A percentile compares a stretch with the other conserved stretches of the same genome.
Conservation (phyloP, 345 rosid species). For the Melaleuca alternifolia region DNA sequence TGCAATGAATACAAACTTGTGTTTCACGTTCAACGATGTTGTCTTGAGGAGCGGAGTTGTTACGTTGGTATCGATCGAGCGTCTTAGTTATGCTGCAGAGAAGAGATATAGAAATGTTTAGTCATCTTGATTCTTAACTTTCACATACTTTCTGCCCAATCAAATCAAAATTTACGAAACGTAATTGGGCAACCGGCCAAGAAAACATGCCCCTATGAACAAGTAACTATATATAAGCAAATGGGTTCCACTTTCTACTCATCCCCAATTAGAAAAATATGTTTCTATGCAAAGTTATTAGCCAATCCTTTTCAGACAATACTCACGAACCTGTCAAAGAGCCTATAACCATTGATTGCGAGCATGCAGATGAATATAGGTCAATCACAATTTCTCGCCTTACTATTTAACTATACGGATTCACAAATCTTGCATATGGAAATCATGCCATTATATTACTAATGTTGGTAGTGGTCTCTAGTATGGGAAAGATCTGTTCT, state of each 20-base stretch:
- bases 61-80: conserved; percentile 62
- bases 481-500: neutral
- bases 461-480: neutral
- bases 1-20: conserved; percentile 28
- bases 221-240: neutral
- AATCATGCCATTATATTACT: neutral
- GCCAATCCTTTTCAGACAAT: neutral
- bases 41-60: conserved; percentile 48
- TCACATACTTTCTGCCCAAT: neutral
- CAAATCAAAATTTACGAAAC: neutral
- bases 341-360: neutral
- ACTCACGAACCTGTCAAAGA: neutral
- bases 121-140: neutral
- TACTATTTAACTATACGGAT: neutral
- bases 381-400: neutral
- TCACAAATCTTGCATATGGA: neutral
- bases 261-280: neutral
- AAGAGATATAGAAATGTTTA: neutral
- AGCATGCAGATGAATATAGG: neutral
- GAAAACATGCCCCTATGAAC: neutral
- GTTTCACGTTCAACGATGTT: conserved; percentile 47
- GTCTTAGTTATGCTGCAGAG: conserved; percentile 41
- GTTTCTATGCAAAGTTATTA: neutral
- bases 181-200: neutral
- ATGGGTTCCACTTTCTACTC: neutral